Conservation (phyloP, 208 protist species). For the Trypanosoma cruzi region DNA sequence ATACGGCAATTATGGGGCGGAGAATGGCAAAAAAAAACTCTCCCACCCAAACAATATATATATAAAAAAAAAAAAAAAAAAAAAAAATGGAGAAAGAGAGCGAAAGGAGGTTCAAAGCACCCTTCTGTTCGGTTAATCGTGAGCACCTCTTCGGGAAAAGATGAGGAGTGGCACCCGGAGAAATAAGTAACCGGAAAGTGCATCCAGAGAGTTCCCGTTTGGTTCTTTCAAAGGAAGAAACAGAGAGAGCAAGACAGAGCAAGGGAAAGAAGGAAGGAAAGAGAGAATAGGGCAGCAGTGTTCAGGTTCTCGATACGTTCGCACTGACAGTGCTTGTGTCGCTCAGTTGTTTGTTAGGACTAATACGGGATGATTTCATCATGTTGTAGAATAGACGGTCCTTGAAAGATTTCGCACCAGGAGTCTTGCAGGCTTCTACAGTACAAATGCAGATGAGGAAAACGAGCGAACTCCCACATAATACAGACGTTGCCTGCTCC, state of each 20-base stretch:
- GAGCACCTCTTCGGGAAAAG: slow-evolving; percentile 39
- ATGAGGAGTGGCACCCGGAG: slow-evolving; percentile 41
- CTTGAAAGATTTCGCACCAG: neutral
- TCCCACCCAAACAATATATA: slow-evolving; percentile 8
- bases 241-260: neutral
- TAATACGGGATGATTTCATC: slow-evolving; percentile 10
- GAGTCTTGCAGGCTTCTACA: slow-evolving; percentile 28
- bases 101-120: neutral
- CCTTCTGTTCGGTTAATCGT: neutral
- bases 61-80: no score
- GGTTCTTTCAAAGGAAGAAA: neutral
- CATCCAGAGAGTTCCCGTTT: slow-evolving; percentile 53
- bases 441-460: slow-evolving; percentile 7
- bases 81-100: neutral
- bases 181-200: slow-evolving; percentile 21
- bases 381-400: neutral
- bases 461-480: neutral
- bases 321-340: slow-evolving; percentile 16
- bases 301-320: slow-evolving; percentile 27
- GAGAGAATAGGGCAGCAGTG: no score
- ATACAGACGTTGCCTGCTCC: slow-evolving; percentile 31
- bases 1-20: neutral
- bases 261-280: neutral
- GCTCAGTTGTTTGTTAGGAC: neutral
- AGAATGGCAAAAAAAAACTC: neutral